phyloP scores from a whole-genome alignment of 2,329 filamentous ascomycete species.

The Hypoxylon sp. region DNA sequence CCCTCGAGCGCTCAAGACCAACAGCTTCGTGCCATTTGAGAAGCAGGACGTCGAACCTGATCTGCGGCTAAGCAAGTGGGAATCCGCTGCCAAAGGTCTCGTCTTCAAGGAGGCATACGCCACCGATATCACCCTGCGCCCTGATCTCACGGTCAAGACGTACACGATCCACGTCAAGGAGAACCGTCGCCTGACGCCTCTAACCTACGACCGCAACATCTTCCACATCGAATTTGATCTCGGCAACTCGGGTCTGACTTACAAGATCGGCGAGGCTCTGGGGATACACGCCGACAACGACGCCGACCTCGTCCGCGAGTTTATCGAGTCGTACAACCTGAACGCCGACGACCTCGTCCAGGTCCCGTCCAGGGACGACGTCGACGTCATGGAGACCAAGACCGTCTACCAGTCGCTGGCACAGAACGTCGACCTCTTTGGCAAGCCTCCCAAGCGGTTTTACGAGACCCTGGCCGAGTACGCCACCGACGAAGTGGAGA shows the following conservation, averaged over 20 bases:
- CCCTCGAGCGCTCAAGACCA: slow-evolving; percentile 72
- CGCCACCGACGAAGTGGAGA: slow-evolving; percentile 82
- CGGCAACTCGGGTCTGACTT: slow-evolving; percentile 87
- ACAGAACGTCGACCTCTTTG: slow-evolving; percentile 96
- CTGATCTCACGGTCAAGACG: slow-evolving; percentile 86
- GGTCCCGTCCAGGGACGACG: slow-evolving; percentile 84
- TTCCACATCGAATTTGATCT: slow-evolving; percentile 99
- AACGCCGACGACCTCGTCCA: slow-evolving; percentile 86
- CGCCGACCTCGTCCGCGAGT: slow-evolving; percentile 76
- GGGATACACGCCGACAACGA: slow-evolving; percentile 97
- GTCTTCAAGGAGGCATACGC: slow-evolving; percentile 94
- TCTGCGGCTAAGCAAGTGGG: slow-evolving; percentile 75
- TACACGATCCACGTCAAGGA: slow-evolving; percentile 90
- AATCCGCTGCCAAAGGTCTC: slow-evolving; percentile 84
- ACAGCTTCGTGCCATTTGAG: slow-evolving; percentile 83
- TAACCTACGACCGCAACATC: slow-evolving; percentile 94
- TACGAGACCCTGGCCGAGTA: slow-evolving; percentile 92
- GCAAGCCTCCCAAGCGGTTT: slow-evolving; percentile 96
- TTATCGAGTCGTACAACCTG: slow-evolving; percentile 90
- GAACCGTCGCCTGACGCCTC: slow-evolving; percentile 89
- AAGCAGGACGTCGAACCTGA: slow-evolving; percentile 77
- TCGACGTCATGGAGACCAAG: slow-evolving; percentile 78
- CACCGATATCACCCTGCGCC: slow-evolving; percentile 76
- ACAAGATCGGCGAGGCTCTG: slow-evolving; percentile 96
- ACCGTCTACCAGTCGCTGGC: slow-evolving; percentile 91